A percentile compares a stretch with the other conserved stretches of the same genome.
Conservation (phyloP, 140 eudicot genomes). For the Anethum foeniculum region DNA sequence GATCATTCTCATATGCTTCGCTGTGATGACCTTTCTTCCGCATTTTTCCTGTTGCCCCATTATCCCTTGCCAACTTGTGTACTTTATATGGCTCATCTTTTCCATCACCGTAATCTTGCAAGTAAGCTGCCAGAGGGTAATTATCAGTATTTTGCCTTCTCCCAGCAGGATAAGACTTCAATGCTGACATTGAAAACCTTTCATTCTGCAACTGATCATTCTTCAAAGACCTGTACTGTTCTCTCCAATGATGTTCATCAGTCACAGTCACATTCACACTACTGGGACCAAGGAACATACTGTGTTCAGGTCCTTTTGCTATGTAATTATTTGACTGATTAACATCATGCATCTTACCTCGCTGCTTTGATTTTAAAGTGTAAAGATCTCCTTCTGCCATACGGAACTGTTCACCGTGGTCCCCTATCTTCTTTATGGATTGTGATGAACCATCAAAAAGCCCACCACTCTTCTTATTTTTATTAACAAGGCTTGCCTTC, state of each 20-base stretch:
- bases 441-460: conserved; percentile 37
- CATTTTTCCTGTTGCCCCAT: conserved; percentile 21
- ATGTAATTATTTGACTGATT: conserved; percentile 21
- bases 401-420: conserved; percentile 18
- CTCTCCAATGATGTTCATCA: conserved; percentile 15
- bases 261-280: conserved; percentile 21
- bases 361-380: conserved; percentile 28
- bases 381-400: conserved; percentile 20
- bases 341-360: conserved; percentile 45
- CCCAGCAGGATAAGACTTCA: conserved; percentile 29
- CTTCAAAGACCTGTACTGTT: conserved; percentile 19
- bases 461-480: conserved; percentile 23
- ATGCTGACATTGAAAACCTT: conserved; percentile 28
- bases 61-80: conserved; percentile 17
- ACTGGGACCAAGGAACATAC: conserved; percentile 22
- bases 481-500: conserved; percentile 39
- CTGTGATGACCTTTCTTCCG: conserved; percentile 47
- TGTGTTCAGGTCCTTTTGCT: conserved; percentile 16
- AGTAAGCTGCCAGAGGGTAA: conserved; percentile 32
- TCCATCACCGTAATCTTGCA: conserved; percentile 32
- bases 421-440: conserved; percentile 24
- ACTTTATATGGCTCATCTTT: conserved; percentile 24
- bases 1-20: conserved; percentile 34
- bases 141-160: conserved; percentile 56
- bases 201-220: conserved; percentile 34